Evolutionary conservation across 805 yeast species (phyloP).

Genomic region (Kazachstania psychrophila): DNA sequence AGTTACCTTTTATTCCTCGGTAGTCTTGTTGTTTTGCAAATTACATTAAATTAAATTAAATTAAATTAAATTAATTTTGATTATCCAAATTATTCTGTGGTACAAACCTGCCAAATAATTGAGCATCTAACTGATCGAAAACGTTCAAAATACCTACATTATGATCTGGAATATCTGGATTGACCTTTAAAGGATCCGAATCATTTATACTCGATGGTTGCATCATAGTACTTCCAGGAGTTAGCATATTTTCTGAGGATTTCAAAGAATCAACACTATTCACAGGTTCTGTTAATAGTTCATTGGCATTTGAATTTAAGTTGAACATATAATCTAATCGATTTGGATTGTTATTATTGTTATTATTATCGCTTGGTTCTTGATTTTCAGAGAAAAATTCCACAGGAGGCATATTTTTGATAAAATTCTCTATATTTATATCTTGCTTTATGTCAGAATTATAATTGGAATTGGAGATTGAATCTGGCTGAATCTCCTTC

Average conservation of each 20-base stretch:
- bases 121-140: constrained; percentile 77
- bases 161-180: neutral
- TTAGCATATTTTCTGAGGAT: too few relatives aligned
- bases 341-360: too few relatives aligned
- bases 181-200: too few relatives aligned
- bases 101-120: constrained; percentile 64
- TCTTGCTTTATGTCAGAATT: neutral
- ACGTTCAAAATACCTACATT: constrained; percentile 56
- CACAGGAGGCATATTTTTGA: constrained; percentile 1
- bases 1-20: too few relatives aligned
- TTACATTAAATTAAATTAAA: too few relatives aligned
- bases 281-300: neutral
- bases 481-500: too few relatives aligned
- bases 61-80: too few relatives aligned
- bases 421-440: neutral
- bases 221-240: neutral
- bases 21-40: too few relatives aligned
- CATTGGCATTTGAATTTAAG: constrained; percentile 4
- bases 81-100: constrained; percentile 1
- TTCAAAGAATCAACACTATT: neutral
- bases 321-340: constrained; percentile 3
- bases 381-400: neutral
- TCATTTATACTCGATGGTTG: too few relatives aligned
- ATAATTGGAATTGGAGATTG: neutral
- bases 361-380: neutral